Evolutionary conservation across 495 filamentous ascomycete species (phyloP), one percentile per base, ranked within the genome.

Genomic region (Penicillium egyptiacum): DNA sequence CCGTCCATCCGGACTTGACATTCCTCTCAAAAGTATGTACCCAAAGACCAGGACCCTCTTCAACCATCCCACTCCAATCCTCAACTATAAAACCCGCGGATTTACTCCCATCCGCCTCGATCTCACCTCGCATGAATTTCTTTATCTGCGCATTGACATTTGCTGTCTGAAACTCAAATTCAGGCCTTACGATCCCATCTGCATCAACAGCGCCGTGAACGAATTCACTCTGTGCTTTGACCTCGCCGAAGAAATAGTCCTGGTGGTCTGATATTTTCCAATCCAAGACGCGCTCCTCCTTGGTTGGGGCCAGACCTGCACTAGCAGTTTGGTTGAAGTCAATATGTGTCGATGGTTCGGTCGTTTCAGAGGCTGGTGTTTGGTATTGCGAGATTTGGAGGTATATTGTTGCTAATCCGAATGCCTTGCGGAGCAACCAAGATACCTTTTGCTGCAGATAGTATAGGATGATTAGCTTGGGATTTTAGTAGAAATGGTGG

Each of bases 221-320:
- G 8, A 35, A 54, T 33, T 23, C 25, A 10, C 28, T n/a, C 19
- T 12, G 28, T 2, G 14, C 51, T 14, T 54, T 17, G 1, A 54
- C 51, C 16, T 6, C 0, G 7, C 51, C 51, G 30, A 44, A 54
- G 28, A 54, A 35, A 41, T 54, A 54, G 12, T 54, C 51, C 11
- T 42, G 30, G 12, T 54, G 51, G 19, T 25, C 17, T 16, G 2
- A 3, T 23, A 33, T 5, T 35, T 44, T n/a, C 51, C 51, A 54
- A 25, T 54, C 30, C 2, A 54, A 19, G 1, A 35, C 12, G 14
- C 40, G 40, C 28, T 54, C 20, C 17, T 54, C 51, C n/a, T 16
- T 35, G 1, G 51, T 44, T 5, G 28, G 41, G 5, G 51, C 25
- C 1, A 54, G 25, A 4, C 51, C 51, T 5, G 9, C 51, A 1